Percentiles rank a stretch among this genome's conserved stretches.
phyloP scores from a whole-genome alignment of 768 basidiomycete genomes.

The Russula olivacea region DNA sequence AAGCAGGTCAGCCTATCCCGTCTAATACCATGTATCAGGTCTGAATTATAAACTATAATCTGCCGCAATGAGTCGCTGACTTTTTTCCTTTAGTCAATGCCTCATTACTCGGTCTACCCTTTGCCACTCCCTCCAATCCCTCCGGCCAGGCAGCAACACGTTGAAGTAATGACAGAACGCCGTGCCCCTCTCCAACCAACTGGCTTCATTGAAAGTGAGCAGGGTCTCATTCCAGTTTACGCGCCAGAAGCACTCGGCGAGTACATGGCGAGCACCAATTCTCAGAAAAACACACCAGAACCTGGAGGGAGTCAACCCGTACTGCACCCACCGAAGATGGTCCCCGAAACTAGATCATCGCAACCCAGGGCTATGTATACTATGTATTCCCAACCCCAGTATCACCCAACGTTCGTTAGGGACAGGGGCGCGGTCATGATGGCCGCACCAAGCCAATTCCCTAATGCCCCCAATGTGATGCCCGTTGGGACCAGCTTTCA shows the following conservation, averaged over 20 bases:
- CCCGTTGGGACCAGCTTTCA: conserved; percentile 11
- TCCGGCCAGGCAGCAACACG: conserved; percentile 11
- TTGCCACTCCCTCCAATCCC: conserved; percentile 8
- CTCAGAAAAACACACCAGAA: conserved; percentile 33
- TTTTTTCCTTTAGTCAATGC: conserved; percentile 13
- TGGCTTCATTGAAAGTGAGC: conserved; percentile 67
- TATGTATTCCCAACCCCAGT: conserved; percentile 13
- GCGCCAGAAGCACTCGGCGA: conserved; percentile 59
- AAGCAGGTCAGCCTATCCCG: conserved; percentile 5
- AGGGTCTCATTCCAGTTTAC: conserved; percentile 66
- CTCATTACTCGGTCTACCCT: conserved; percentile 16
- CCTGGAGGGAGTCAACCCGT: conserved; percentile 14
- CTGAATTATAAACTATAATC: neutral
- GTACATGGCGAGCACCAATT: conserved; percentile 45
- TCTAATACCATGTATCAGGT: conserved; percentile 19
- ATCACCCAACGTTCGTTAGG: conserved; percentile 9
- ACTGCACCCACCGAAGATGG: conserved; percentile 14
- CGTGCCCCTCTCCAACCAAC: conserved; percentile 52
- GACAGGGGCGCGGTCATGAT: conserved; percentile 7
- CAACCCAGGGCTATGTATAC: conserved; percentile 9
- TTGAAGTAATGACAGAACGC: conserved; percentile 10
- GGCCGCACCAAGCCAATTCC: conserved; percentile 3
- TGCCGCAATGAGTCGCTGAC: neutral
- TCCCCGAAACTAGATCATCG: conserved; percentile 2
- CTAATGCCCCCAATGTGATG: neutral